Evolutionary conservation across 208 protist species (phyloP).

Genomic region (Leptomonas seymouri): DNA sequence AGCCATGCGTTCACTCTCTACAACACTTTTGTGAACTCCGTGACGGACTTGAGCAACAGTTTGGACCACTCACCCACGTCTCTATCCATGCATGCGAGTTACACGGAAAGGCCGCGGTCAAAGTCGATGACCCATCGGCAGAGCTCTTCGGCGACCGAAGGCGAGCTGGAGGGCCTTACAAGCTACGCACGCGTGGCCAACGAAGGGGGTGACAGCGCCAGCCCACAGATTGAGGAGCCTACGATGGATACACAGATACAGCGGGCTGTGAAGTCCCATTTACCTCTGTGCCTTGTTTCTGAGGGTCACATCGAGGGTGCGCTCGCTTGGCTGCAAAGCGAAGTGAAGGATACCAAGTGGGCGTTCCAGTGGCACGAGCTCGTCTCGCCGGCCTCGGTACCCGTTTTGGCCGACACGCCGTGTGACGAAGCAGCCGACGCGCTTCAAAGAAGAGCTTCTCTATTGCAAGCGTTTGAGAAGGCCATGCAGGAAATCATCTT

Average conservation of each 20-base stretch:
- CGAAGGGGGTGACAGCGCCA: constrained; percentile 1
- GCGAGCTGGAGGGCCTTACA: background rate
- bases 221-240: background rate
- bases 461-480: constrained; percentile 1
- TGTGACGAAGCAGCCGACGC: background rate
- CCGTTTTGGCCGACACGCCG: background rate
- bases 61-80: background rate
- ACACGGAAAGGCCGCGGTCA: background rate
- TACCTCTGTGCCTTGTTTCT: constrained; percentile 32
- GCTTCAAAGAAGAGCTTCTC: background rate
- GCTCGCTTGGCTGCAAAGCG: constrained; percentile 23
- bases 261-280: constrained; percentile 12
- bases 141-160: background rate
- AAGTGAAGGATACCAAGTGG: constrained; percentile 21
- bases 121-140: background rate
- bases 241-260: constrained; percentile 20
- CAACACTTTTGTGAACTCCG: constrained; percentile 38
- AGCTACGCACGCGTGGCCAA: background rate
- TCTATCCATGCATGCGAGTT: background rate
- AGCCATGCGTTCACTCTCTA: constrained; percentile 28
- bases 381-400: background rate
- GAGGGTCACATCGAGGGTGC: constrained; percentile 15
- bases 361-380: constrained; percentile 26
- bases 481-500: constrained; percentile 16
- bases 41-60: constrained; percentile 33